Percentiles rank a stretch among this genome's conserved stretches.
phyloP scores from a whole-genome alignment of 2,329 filamentous ascomycete species.

The Monosporascus sp. region DNA sequence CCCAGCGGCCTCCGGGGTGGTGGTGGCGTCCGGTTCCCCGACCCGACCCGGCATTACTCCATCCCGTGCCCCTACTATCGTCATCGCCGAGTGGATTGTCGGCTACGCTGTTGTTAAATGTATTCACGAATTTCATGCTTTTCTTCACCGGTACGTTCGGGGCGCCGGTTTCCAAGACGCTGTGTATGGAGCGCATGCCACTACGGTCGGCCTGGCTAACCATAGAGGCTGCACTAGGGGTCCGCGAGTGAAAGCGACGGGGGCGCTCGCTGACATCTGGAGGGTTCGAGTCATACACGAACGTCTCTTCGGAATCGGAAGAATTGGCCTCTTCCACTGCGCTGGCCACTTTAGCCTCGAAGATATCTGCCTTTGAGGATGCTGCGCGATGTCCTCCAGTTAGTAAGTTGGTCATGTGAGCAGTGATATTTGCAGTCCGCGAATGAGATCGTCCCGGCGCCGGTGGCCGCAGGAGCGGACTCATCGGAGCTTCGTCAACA shows the following conservation, averaged over 20 bases:
- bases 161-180: conserved; percentile 55
- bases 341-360: conserved; percentile 93
- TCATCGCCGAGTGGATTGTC: conserved; percentile 57
- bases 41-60: conserved; percentile 56
- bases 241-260: conserved; percentile 85
- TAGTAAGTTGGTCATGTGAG: conserved; percentile 39
- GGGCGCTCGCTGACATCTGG: conserved; percentile 59
- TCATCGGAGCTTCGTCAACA: conserved; percentile 21
- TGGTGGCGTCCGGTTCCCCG: conserved; percentile 69
- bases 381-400: conserved; percentile 47
- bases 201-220: conserved; percentile 61
- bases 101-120: conserved; percentile 57
- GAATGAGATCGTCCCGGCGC: conserved; percentile 6
- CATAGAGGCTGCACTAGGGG: conserved; percentile 87
- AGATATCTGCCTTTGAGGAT: conserved; percentile 95
- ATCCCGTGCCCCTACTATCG: conserved; percentile 57
- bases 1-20: conserved; percentile 69
- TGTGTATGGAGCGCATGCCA: conserved; percentile 58
- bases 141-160: conserved; percentile 63
- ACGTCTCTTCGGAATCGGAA: conserved; percentile 96
- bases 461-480: conserved; percentile 15
- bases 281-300: conserved; percentile 98
- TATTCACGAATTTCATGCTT: conserved; percentile 94
- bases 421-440: conserved; percentile 27
- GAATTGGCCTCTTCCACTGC: conserved; percentile 95